phyloP scores from a whole-genome alignment of 257 asterid species.

The Forsythia suspensa region DNA sequence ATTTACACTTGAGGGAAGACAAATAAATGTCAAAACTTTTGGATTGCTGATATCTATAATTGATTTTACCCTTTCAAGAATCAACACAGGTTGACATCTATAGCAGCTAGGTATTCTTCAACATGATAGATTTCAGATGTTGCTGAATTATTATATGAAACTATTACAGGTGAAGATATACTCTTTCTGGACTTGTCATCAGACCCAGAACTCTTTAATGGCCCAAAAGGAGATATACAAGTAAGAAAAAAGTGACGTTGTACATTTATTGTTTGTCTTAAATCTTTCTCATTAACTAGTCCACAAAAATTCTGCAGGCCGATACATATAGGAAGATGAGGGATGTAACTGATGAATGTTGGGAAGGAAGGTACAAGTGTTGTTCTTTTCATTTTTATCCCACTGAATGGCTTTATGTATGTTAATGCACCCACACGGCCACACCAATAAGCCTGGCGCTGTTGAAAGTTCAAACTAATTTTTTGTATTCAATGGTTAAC shows the following conservation, averaged over 20 bases:
- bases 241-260: conserved; percentile 35
- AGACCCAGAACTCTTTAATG: conserved; percentile 90
- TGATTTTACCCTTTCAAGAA: conserved; percentile 94
- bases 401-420: conserved; percentile 5
- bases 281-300: conserved; percentile 19
- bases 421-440: background rate
- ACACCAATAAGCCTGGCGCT: conserved; percentile 3
- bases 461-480: background rate
- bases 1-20: conserved; percentile 73
- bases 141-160: conserved; percentile 14
- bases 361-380: conserved; percentile 87
- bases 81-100: conserved; percentile 68
- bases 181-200: conserved; percentile 86
- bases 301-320: conserved; percentile 51
- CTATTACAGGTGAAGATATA: conserved; percentile 78
- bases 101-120: conserved; percentile 11
- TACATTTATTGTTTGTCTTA: conserved; percentile 11
- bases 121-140: conserved; percentile 4
- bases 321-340: conserved; percentile 94
- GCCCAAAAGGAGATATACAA: conserved; percentile 82
- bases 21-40: conserved; percentile 57
- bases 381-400: conserved; percentile 6
- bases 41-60: conserved; percentile 79
- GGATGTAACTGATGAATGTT: conserved; percentile 76
- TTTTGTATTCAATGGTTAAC: background rate